Base-by-base conservation (phyloP, 192 early-diverging fungal genomes). In the Entophlyctis luteolus region DNA sequence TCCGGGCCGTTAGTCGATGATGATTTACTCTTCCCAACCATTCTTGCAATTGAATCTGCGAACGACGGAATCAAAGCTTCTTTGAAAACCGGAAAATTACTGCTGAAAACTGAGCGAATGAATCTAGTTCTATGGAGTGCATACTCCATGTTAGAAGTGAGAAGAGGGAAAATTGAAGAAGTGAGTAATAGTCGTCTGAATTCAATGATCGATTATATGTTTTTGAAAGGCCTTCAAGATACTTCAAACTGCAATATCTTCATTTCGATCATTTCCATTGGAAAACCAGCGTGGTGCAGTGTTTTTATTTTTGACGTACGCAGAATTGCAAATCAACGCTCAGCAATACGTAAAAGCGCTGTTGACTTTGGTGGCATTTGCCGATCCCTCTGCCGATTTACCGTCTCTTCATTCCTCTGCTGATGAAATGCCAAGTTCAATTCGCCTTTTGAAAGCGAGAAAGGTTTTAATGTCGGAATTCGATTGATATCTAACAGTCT, bases 61-160 rank as follows among this genome's bases (percentile, higher is more conserved):
- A 29, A 28, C 25, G 59, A 29, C 8, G 25, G 62, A 18, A 8
- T 63, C 4, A 63, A 63, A 35, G 45, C 62, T 16, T 75, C 75
- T 2, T 36, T 73, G 27, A 76, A 78, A 56, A 16, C 49, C 3
- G 76, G 68, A 36, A 81, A 81, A 32, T 10, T 2, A 2, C 33
- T 76, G n/a, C 47, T 81, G 65, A 78, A 78, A 48, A 67, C 27
- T 1, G 67, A 78, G 37, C 50, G 72, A 16, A 69, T 67, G 72
- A 78, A 81, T 66, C 52, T 81, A 32, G 16, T 34, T 2, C 49
- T 81, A 12, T 81, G 79, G 79, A 57, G 60, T 23, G 45, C 60
- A 8, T 81, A 78, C 68, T 76, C 76, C 2, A 50, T 62, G 42
- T 46, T 74, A 28, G 76, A 76, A 39, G 34, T 52, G 14, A 34